phyloP scores from a whole-genome alignment of 1,284 basidiomycete genomes.

The Apiotrichum veenhuisii region DNA sequence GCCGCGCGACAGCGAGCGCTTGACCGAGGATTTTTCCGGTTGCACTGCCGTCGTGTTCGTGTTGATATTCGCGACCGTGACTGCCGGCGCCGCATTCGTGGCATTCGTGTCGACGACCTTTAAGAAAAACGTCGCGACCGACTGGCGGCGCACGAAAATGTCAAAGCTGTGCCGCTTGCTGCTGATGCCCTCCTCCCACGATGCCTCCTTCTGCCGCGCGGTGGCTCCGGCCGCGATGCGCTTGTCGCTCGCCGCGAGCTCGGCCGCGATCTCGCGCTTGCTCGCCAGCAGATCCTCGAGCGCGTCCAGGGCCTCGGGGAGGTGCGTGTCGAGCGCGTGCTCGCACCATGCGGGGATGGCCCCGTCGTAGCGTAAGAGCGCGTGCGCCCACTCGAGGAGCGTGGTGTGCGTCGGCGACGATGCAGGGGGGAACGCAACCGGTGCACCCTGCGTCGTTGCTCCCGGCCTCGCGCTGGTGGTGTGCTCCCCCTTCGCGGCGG shows the following conservation, averaged over 20 bases:
- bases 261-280: background rate
- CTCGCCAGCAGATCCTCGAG: background rate
- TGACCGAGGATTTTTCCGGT: background rate
- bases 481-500: background rate
- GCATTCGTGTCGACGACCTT: background rate
- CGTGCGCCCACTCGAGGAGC: background rate
- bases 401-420: background rate
- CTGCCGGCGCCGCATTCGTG: background rate
- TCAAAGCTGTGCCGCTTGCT: conserved; percentile 4
- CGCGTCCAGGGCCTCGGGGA: background rate
- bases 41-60: background rate
- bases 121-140: background rate
- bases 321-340: background rate
- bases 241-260: background rate
- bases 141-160: background rate
- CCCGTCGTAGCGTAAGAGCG: background rate
- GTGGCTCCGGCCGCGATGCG: background rate
- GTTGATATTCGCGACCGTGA: background rate
- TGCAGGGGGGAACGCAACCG: background rate
- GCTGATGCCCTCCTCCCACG: background rate
- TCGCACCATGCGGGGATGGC: background rate
- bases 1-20: background rate
- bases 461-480: background rate
- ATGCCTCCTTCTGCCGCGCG: background rate
- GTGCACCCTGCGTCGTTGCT: background rate